A percentile compares a stretch with the other conserved stretches of the same genome.
Evolutionary conservation across 352 stramenopile genomes (phyloP).

Genomic region (Plasmopara viticola): DNA sequence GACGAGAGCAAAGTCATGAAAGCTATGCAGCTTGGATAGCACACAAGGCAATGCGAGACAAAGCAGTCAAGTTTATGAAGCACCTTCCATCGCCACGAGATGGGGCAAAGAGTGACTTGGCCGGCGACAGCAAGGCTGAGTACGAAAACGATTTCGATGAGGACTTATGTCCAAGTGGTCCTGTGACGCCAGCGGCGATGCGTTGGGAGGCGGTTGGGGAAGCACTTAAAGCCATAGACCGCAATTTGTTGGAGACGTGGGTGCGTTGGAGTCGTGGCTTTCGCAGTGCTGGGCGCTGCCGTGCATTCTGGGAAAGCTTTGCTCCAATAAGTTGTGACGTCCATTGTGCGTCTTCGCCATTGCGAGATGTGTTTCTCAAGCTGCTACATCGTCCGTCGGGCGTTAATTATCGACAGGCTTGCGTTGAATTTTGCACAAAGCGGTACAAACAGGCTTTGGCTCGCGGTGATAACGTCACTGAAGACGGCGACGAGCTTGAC

Average conservation of each 20-base stretch:
- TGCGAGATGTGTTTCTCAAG: conserved; percentile 89
- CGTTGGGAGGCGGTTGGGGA: conserved; percentile 80
- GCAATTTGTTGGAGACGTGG: conserved; percentile 74
- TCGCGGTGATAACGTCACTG: conserved; percentile 42
- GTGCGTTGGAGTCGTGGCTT: conserved; percentile 77
- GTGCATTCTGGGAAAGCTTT: conserved; percentile 85
- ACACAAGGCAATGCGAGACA: conserved; percentile 75
- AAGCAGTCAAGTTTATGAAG: conserved; percentile 62
- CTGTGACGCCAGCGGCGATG: conserved; percentile 29
- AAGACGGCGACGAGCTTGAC: conserved; percentile 49
- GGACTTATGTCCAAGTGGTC: conserved; percentile 12
- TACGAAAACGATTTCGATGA: conserved; percentile 32
- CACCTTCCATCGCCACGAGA: conserved; percentile 53
- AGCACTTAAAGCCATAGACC: conserved; percentile 86
- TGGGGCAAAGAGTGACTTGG: conserved; percentile 12
- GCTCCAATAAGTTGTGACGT: conserved; percentile 81
- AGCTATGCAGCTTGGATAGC: conserved; percentile 69
- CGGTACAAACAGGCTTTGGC: conserved; percentile 55
- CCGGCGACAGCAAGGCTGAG: conserved; percentile 20
- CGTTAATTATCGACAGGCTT: conserved; percentile 80
- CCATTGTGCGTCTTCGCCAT: conserved; percentile 78
- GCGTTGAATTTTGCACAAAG: conserved; percentile 55
- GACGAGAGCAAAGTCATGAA: conserved; percentile 58
- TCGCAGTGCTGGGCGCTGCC: conserved; percentile 37
- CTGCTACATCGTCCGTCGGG: conserved; percentile 77